Evolutionary conservation across 495 filamentous ascomycete genomes (phyloP).

Genomic region (Neurospora hispaniola): DNA sequence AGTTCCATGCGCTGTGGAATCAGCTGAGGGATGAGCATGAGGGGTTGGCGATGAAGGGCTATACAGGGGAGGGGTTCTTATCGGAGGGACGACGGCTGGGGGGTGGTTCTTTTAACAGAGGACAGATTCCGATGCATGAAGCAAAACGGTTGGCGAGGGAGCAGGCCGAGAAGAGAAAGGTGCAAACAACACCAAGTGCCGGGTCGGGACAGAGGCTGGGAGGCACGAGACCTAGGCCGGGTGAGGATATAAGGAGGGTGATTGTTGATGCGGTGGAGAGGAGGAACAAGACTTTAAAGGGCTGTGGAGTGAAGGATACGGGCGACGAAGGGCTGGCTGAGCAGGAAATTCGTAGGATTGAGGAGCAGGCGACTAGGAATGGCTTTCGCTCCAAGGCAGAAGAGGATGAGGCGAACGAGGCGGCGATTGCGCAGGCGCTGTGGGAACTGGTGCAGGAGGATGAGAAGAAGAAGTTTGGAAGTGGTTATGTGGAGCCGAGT

Average conservation of each 20-base stretch:
- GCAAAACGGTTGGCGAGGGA: constrained; percentile 63
- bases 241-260: constrained; percentile 61
- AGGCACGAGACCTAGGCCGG: constrained; percentile 47
- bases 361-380: constrained; percentile 56
- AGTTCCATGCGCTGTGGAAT: constrained; percentile 81
- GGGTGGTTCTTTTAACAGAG: constrained; percentile 19
- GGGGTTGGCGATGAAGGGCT: constrained; percentile 64
- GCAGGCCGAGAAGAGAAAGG: constrained; percentile 63
- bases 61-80: constrained; percentile 86
- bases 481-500: constrained; percentile 53
- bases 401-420: constrained; percentile 82
- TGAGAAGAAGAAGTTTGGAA: constrained; percentile 52
- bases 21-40: constrained; percentile 80
- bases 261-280: constrained; percentile 65
- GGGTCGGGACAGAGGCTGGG: constrained; percentile 69
- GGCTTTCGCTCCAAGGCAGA: constrained; percentile 78
- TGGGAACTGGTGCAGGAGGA: constrained; percentile 84
- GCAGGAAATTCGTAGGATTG: constrained; percentile 48
- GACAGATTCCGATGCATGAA: constrained; percentile 56
- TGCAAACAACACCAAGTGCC: constrained; percentile 24
- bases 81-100: constrained; percentile 61
- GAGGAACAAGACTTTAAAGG: constrained; percentile 50
- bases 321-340: constrained; percentile 53
- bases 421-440: constrained; percentile 77
- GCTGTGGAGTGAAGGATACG: constrained; percentile 37